Percentiles rank a stretch among this genome's conserved stretches.
phyloP scores from a whole-genome alignment of 441 rosid genomes.

The Rhodomyrtus psidioides region DNA sequence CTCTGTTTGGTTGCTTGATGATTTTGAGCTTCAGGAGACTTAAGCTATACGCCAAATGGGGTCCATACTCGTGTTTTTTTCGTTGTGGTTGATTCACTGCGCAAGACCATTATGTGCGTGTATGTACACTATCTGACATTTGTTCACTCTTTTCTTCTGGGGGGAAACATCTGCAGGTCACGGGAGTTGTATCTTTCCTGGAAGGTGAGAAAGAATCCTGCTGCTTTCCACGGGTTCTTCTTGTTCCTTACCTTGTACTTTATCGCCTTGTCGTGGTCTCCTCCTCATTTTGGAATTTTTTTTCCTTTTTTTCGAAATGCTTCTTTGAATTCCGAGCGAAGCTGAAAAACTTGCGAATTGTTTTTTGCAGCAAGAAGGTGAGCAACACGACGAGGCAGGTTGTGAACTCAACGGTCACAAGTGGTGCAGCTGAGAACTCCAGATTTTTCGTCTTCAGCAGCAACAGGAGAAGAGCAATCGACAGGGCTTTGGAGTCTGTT shows the following conservation, averaged over 20 bases:
- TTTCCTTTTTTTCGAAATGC: not conserved
- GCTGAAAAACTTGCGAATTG: not conserved
- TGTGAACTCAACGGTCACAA: constrained; percentile 42
- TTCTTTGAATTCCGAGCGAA: not conserved
- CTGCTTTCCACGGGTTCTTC: not conserved
- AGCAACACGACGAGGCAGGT: constrained; percentile 53
- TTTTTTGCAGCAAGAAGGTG: constrained; percentile 57
- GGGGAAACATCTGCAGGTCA: constrained; percentile 59
- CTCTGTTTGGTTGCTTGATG: not conserved
- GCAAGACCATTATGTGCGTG: not conserved
- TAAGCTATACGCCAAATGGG: not conserved
- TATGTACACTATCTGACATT: not conserved
- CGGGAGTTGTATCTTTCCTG: constrained; percentile 88
- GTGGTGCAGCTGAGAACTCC: constrained; percentile 37
- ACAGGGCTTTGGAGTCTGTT: constrained; percentile 1
- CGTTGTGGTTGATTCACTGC: not conserved
- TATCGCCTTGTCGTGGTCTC: not conserved
- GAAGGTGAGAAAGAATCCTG: constrained; percentile 52
- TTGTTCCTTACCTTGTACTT: not conserved
- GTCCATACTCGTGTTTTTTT: not conserved
- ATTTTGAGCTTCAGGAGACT: not conserved
- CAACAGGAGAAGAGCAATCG: constrained; percentile 28
- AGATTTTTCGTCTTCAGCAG: constrained; percentile 23
- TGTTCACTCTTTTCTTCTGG: constrained; percentile 2
- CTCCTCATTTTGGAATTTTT: not conserved